These are phyloP conservation scores for Russula olivacea DNA, from an alignment of 768 basidiomycete species.

Conservation along the genomic window DNA sequence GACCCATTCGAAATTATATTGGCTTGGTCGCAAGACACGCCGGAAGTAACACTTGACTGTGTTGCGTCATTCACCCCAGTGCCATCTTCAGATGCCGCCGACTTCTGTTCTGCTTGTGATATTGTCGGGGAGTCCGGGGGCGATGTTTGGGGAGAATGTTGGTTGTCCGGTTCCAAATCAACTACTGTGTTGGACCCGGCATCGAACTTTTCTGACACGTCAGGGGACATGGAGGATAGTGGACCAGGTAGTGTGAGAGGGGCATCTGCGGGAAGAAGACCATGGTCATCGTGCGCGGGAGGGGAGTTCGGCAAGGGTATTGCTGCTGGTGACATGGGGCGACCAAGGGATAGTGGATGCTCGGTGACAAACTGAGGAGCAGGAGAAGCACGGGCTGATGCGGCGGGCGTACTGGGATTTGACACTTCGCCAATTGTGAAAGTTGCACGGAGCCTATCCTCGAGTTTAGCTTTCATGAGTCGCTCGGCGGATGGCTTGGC, in stretches of 20 bases:
- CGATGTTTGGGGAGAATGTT: background rate
- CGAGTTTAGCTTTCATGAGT: slow-evolving; percentile 53
- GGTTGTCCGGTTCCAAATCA: background rate
- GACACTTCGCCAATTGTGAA: slow-evolving; percentile 55
- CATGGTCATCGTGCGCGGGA: slow-evolving; percentile 5
- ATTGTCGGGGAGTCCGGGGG: background rate
- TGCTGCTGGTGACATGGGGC: slow-evolving; percentile 27
- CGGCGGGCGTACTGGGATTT: slow-evolving; percentile 37
- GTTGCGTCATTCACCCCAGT: background rate
- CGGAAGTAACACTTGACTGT: background rate
- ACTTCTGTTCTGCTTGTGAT: background rate
- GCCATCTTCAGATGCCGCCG: background rate
- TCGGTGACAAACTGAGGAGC: slow-evolving; percentile 31
- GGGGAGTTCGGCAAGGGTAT: slow-evolving; percentile 21
- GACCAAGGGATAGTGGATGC: slow-evolving; percentile 31
- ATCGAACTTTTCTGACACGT: background rate
- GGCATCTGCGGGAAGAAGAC: background rate
- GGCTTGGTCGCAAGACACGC: background rate
- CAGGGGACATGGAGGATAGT: background rate
- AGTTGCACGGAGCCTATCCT: slow-evolving; percentile 70
- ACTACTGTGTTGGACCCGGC: background rate
- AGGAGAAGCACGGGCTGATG: slow-evolving; percentile 41
- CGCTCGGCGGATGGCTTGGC: slow-evolving; percentile 28
- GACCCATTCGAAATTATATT: background rate
- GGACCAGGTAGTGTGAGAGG: background rate